Evolutionary conservation across 2,329 filamentous ascomycete species (phyloP).

Genomic region (Cladosporium velox): DNA sequence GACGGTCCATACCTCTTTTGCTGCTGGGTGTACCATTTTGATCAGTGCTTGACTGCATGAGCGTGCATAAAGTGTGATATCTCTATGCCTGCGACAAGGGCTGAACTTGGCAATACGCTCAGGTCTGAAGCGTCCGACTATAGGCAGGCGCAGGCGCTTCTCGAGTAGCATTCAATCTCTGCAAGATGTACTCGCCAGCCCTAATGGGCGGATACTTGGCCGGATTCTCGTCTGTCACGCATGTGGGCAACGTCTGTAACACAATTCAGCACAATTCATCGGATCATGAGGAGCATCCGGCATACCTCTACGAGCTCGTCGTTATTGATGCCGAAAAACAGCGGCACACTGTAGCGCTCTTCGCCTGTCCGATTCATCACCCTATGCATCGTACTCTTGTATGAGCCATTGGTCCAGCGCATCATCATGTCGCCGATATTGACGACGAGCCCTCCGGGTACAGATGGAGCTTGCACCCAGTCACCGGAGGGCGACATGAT

Average conservation of each 20-base stretch:
- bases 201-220: background rate
- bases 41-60: background rate
- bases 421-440: conserved; percentile 56
- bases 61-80: background rate
- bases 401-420: conserved; percentile 49
- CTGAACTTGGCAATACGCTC: background rate
- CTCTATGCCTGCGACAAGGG: background rate
- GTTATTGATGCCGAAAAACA: conserved; percentile 51
- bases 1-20: background rate
- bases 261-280: background rate
- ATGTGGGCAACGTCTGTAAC: background rate
- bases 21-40: background rate
- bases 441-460: conserved; percentile 50
- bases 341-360: conserved; percentile 49
- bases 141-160: background rate
- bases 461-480: conserved; percentile 50
- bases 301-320: conserved; percentile 41
- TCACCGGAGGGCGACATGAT: conserved; percentile 39
- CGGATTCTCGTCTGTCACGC: background rate
- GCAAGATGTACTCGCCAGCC: background rate
- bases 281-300: background rate
- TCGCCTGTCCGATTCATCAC: conserved; percentile 47
- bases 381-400: conserved; percentile 48
- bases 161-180: background rate
- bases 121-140: background rate